Base-by-base conservation (phyloP, 2,329 filamentous ascomycete genomes). In the Colletotrichum phormii region DNA sequence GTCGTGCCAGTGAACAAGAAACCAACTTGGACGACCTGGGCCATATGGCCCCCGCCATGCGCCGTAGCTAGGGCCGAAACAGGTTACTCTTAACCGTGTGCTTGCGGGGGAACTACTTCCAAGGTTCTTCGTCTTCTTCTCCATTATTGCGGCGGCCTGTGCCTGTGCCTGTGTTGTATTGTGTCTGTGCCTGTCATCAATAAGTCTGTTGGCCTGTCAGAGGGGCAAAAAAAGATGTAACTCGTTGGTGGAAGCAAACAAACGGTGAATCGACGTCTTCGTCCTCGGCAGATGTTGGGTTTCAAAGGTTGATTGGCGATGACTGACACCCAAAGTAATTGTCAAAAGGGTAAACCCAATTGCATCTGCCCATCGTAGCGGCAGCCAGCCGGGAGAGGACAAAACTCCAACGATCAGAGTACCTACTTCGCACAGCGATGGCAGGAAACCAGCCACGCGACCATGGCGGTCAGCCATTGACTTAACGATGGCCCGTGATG, bases 51-150 rank as follows among this genome's bases (percentile, higher is more conserved):
- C 63, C 66, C 54, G 60, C 70, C 60, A 65, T 60, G 35, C 60
- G 60, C 49, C 60, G 51, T 57, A 46, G 35, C 62, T 57, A 70
- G 71, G 24, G 26, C 66, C 15, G 22, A 64, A 57, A 70, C 24
- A 58, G 55, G 66, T 64, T 73, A 68, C 37, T 55, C 49, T 22
- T 22, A 51, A n/a, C 54, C 26, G 66, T 46, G 63, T 73, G 67
- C 57, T 71, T 64, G 66, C 54, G 66, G 66, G 70, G 71, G 60
- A 73, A 37, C 24, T 24, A 63, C 53, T 22, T 67, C 33, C 42
- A 49, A 49, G 42, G 42, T 49, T 22, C 42, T 49, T 49, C 42
- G 15, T 49, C 18, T 49, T 49, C 18, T 22, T 49, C 42, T 49
- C 42, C 42, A 49, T 49, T 5, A 42, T 49, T 22, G 18, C 42